Evolutionary conservation across 1,284 basidiomycete genomes (phyloP), one percentile per base, ranked within the genome.

Genomic region (Ganoderma meredithae): DNA sequence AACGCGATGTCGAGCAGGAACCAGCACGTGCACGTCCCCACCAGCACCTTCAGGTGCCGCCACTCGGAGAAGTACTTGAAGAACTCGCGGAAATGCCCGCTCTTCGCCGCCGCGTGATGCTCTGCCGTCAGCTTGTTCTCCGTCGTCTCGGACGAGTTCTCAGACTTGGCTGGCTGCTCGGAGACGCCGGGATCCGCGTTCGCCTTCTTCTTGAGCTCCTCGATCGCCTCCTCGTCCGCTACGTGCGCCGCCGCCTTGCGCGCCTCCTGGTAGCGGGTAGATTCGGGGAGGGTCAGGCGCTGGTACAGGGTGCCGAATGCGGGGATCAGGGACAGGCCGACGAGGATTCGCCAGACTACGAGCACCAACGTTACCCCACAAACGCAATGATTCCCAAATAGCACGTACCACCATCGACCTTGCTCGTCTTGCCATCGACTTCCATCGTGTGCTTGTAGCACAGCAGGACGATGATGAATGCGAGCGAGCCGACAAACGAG

Each of bases 231-330:
- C 55, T 81, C 80, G 25, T 78, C 72, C 5, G 80, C 76, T 5
- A 70, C 68, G 41, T 78, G 69, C 3, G 74, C 78, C 12, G 76
- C 68, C 43, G 62, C 65, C 49, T 82, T 80, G 66, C 84, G 81
- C 1, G 86, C 76, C 15, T 82, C 82, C 56, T 83, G 77, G 74
- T 79, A 92, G 25, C 90, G 86, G 53, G 82, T 86, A 1, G 91
- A 88, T 74, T 94, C 92, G 15, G 90, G 89, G 4, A 94, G 85
- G 0, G 89, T 92, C 60, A 95, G 81, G 13, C 93, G 90, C 76
- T 93, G 90, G 78, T 94, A 94, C 19, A 90, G 80, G 9, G 88
- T 89, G 44, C 80, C 84, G 62, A 87, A 84, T 0, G 87, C 87
- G 22, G 88, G 89, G 10, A 90, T 77, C 39, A 90, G 82, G 39